These are phyloP conservation scores for Davidsoniella neocaledoniae DNA, from an alignment of 2,329 filamentous ascomycete genomes.

Conservation along the genomic window DNA sequence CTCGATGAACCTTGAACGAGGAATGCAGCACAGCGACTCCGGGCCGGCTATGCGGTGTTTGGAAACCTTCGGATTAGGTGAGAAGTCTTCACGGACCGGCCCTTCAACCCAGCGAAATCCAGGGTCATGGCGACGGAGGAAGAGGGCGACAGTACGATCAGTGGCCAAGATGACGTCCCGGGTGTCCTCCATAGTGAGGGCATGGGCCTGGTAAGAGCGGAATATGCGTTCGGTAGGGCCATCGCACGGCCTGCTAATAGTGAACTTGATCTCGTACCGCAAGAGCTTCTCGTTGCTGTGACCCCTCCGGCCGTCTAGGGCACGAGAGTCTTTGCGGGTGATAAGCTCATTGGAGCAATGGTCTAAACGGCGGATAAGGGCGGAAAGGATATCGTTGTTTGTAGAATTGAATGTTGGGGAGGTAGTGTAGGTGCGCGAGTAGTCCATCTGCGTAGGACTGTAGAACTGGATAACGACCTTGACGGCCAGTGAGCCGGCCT, in stretches of 20 bases:
- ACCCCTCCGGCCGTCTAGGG: slow-evolving; percentile 24
- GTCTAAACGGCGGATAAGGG: slow-evolving; percentile 32
- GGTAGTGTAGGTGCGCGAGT: slow-evolving; percentile 29
- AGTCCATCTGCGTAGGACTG: slow-evolving; percentile 26
- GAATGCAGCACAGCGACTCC: slow-evolving; percentile 30
- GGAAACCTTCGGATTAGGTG: slow-evolving; percentile 23
- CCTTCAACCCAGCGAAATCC: slow-evolving; percentile 31
- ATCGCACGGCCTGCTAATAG: slow-evolving; percentile 21
- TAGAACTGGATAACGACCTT: slow-evolving; percentile 30
- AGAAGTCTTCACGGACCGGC: slow-evolving; percentile 24
- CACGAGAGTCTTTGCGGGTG: slow-evolving; percentile 32
- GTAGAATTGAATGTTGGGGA: slow-evolving; percentile 28
- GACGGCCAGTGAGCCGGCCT: slow-evolving; percentile 21
- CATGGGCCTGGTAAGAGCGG: slow-evolving; percentile 32
- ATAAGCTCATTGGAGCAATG: slow-evolving; percentile 36
- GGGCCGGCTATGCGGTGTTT: slow-evolving; percentile 26
- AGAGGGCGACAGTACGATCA: slow-evolving; percentile 34
- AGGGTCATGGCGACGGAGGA: slow-evolving; percentile 32
- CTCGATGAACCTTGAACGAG: slow-evolving; percentile 27
- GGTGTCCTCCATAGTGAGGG: slow-evolving; percentile 27
- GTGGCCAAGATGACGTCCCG: slow-evolving; percentile 31
- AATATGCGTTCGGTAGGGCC: slow-evolving; percentile 26
- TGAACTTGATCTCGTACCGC: slow-evolving; percentile 32
- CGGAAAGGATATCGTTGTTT: slow-evolving; percentile 28
- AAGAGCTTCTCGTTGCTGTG: slow-evolving; percentile 24